Evolutionary conservation across 768 basidiomycete species (phyloP).

Genomic region (Exidia glandulosa): DNA sequence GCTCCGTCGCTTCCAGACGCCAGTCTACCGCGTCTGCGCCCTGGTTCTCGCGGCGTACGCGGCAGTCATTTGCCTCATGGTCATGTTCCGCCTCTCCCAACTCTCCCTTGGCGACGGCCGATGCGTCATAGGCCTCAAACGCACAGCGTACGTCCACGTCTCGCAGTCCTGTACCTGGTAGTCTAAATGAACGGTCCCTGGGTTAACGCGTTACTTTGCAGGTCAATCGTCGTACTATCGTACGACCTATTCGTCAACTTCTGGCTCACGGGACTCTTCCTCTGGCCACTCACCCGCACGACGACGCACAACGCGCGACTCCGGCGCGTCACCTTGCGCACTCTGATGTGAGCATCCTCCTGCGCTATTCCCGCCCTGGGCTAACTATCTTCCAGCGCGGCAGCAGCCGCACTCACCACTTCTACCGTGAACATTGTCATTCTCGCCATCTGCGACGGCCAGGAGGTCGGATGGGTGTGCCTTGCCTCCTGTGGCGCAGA

Average conservation of each 20-base stretch:
- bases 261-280: slow-evolving; percentile 21
- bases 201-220: background rate
- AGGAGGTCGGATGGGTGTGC: slow-evolving; percentile 39
- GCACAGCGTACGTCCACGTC: slow-evolving; percentile 18
- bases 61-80: slow-evolving; percentile 28
- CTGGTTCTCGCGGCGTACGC: slow-evolving; percentile 26
- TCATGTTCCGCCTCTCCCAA: slow-evolving; percentile 15
- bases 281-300: slow-evolving; percentile 34
- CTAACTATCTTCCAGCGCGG: slow-evolving; percentile 22
- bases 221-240: slow-evolving; percentile 31
- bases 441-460: slow-evolving; percentile 34
- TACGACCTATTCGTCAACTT: slow-evolving; percentile 35
- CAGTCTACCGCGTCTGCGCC: slow-evolving; percentile 31
- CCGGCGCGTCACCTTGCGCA: slow-evolving; percentile 29
- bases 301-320: slow-evolving; percentile 23
- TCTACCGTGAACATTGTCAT: slow-evolving; percentile 37
- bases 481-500: slow-evolving; percentile 30
- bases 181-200: background rate
- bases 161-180: background rate
- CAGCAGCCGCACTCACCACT: slow-evolving; percentile 35
- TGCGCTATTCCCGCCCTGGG: background rate
- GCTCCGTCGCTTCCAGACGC: slow-evolving; percentile 25
- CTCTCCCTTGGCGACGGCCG: slow-evolving; percentile 21
- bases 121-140: slow-evolving; percentile 39
- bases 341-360: slow-evolving; percentile 25